Evolutionary conservation across 345 rosid species (phyloP), one percentile per base, ranked within the genome.

Genomic region (Populus deltoides): DNA sequence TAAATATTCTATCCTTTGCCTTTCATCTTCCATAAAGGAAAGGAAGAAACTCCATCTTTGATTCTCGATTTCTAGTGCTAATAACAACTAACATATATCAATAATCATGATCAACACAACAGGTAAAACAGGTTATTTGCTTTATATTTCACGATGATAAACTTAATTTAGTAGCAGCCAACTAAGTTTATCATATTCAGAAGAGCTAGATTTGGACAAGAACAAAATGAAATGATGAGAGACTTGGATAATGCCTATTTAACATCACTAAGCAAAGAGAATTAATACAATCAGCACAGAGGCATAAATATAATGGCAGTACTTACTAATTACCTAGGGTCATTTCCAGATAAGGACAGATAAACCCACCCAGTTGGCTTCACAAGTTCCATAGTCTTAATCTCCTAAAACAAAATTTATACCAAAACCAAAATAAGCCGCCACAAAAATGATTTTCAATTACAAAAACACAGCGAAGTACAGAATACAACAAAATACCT

Each of bases 341-440:
- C 98, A 31, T 89, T 91, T 77, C 94, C 97, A 20, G 99, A 92
- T 18, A 95, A 79, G 20, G 97, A 89, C 75, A 96, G 43, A 79
- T 76, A 88, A 72, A 91, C 86, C 99, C 98, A 96, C 57, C 97
- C 98, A 71, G 88, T 85, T 22, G 97, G 99, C 83, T 93, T 92
- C 27, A 91, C 89, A 80, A 91, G 94, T 81, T 96, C 95, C 72
- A 92, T 84, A 70, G 89, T 87, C 90, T 90, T 97, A 73, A 94
- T 91, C 86, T 91, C 99, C 98, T 94, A 68, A 25, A 83, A 41
- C 17, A 57, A 38, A 77, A 68, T 27, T 17, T 33, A 57, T 33
- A 22, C 41, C 47, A 27, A 18, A 43, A 24, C n/a, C 8, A 20
- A 31, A 57, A 49, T n/a, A 4, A 13, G n/a, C 5, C 1, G 27